Evolutionary conservation across 2,329 filamentous ascomycete species (phyloP), one percentile per base, ranked within the genome.

Genomic region (Penicillium rolfsii): DNA sequence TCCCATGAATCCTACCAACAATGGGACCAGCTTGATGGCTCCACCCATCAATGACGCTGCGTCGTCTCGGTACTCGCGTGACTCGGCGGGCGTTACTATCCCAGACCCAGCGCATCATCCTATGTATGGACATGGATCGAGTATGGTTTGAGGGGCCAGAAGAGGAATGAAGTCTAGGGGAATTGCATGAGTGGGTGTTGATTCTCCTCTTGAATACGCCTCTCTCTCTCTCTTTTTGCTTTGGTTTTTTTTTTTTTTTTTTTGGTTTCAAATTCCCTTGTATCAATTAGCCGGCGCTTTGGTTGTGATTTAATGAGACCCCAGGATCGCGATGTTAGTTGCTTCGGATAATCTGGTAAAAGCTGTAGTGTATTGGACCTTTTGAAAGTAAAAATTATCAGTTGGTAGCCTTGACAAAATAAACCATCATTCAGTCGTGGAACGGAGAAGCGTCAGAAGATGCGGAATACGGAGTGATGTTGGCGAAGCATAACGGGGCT

Each of bases 61-160:
- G 14, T 74, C 73, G 40, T 73, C 82, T 33, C 82, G 84, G 66
- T 81, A 74, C 63, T 72, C 73, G 11, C 64, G 69, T 33, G 73
- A 76, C 55, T 69, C 76, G 33, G 64, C 73, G 35, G 73, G 75
- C 5, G 55, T 87, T 43, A 76, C 82, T 52, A 77, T 81, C 66
- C 86, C 86, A 2, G 80, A 87, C 66, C 74, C 84, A 57, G 83
- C 85, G 3, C 80, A 86, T 67, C 85, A 88, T 70, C 79, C 85
- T n/a, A 73, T 79, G 73, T 71, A 73, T 40, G 22, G n/a, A 11
- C 6, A 43, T 43, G 45, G 45, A 11, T 68, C 72, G 24, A 67
- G 58, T 2, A 70, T 70, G 52, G 57, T 69, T 22, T 73, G 61
- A 62, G 52, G 16, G 4, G 33, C 7, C 6, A 2, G 5, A 9